phyloP scores from a whole-genome alignment of 305 asterid genomes.

The Vinca major region DNA sequence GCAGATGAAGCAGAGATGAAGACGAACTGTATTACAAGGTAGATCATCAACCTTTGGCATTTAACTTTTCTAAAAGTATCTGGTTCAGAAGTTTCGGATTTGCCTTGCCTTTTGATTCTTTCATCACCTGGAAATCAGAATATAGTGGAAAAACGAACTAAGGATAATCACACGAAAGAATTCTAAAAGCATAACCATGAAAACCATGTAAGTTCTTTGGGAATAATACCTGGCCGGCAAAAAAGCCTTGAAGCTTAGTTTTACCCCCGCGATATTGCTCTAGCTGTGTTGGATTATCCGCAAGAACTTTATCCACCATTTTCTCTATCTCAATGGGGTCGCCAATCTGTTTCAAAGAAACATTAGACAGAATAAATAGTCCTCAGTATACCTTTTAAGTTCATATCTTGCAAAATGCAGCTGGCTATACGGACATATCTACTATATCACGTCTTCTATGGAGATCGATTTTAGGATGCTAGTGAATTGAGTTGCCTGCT shows the following conservation, averaged over 20 bases:
- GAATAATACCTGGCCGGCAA: conserved; percentile 86
- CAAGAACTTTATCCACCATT: conserved; percentile 77
- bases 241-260: conserved; percentile 83
- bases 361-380: neutral
- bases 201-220: conserved; percentile 4
- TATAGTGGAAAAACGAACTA: neutral
- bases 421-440: neutral
- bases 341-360: conserved; percentile 42
- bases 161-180: conserved; percentile 1
- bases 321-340: conserved; percentile 85
- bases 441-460: neutral
- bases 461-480: neutral
- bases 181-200: conserved; percentile 7
- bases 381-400: neutral
- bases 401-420: neutral
- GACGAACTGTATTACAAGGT: neutral
- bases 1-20: conserved; percentile 3
- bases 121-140: conserved; percentile 51
- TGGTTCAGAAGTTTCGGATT: conserved; percentile 83
- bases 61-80: conserved; percentile 67
- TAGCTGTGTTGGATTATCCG: conserved; percentile 75
- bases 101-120: conserved; percentile 91
- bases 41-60: conserved; percentile 37
- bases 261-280: conserved; percentile 85
- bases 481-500: neutral